Evolutionary conservation across 2,329 filamentous ascomycete genomes (phyloP).

Genomic region (Colletotrichum incanum): DNA sequence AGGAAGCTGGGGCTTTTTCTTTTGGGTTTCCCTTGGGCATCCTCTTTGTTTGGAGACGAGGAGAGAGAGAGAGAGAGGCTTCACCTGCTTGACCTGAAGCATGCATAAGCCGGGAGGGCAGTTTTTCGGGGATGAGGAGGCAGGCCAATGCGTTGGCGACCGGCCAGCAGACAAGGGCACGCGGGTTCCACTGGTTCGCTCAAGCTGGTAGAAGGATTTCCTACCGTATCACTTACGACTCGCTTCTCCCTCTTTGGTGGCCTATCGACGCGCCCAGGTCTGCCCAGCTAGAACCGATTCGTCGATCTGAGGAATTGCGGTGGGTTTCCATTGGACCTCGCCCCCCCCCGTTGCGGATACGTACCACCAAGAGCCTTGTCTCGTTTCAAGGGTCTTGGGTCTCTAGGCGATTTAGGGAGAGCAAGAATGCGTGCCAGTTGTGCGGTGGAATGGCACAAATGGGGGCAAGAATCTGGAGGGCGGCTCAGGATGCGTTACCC

Average conservation of each 20-base stretch:
- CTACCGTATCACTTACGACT: not conserved
- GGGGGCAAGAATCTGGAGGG: not conserved
- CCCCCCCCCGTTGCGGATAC: not conserved
- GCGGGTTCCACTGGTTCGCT: not conserved
- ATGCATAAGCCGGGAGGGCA: not conserved
- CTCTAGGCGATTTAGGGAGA: not conserved
- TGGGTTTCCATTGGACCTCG: not conserved
- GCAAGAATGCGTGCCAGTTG: too few species aligned
- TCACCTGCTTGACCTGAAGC: not conserved
- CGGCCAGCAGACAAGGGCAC: not conserved
- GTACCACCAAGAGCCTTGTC: not conserved
- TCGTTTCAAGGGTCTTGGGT: slow-evolving; percentile 10
- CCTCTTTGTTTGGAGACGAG: not conserved
- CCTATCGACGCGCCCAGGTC: not conserved
- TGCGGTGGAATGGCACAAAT: too few species aligned
- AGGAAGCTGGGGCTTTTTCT: not conserved
- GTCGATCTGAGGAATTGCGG: slow-evolving; percentile 3
- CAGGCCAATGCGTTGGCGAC: not conserved
- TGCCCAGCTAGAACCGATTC: slow-evolving; percentile 2
- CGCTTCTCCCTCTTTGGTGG: not conserved
- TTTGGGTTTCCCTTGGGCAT: too few species aligned
- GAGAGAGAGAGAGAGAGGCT: not conserved
- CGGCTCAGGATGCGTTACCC: not conserved
- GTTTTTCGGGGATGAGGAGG: not conserved
- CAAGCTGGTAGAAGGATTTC: slow-evolving; percentile 5